Evolutionary conservation across 306 rosid species (phyloP), one percentile per base, ranked within the genome.

Genomic region (Acacia acuminata): DNA sequence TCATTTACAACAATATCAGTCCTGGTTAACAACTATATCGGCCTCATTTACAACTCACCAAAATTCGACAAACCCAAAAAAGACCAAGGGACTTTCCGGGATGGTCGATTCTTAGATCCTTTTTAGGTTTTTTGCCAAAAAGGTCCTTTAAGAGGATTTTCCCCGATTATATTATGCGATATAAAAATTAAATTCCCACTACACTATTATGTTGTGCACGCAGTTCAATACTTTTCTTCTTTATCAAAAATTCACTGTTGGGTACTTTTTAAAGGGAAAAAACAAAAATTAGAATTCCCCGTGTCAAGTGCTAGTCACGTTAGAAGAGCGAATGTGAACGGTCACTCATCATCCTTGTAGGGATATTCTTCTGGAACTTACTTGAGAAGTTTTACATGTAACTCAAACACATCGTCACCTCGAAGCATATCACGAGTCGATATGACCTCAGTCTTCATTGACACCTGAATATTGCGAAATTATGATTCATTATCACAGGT

Each of bases 331-430:
- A 68, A 19, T 19, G 61, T 20, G 10, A 55, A 20, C 8, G n/a
- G 42, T 84, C 73, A 95, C 89, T 95, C 98, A 17, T 95, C 98
- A 69, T 95, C 98, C 89, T 95, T 95, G 92, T 95, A 93, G 2
- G 98, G 98, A 81, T 92, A 95, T 88, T 93, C 98, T 81, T 95
- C 98, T 3, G 98, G 97, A 75, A 95, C 88, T 87, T 95, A 98
- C 93, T 93, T 95, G 64, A 95, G 86, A 73, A 95, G 97, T 84
- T 95, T 95, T 65, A 95, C 94, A 81, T 93, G 99, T 89, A 95
- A 84, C 88, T 95, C 98, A 48, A 89, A 95, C 34, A 90, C 91
- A 82, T 95, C 99, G 69, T 95, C 99, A 27, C 98, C 99, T 48
- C 93, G 88, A 79, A 95, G 96, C 91, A 92, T 91, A 56, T 95